phyloP scores from a whole-genome alignment of 768 basidiomycete genomes.

The Boletus sp. region DNA sequence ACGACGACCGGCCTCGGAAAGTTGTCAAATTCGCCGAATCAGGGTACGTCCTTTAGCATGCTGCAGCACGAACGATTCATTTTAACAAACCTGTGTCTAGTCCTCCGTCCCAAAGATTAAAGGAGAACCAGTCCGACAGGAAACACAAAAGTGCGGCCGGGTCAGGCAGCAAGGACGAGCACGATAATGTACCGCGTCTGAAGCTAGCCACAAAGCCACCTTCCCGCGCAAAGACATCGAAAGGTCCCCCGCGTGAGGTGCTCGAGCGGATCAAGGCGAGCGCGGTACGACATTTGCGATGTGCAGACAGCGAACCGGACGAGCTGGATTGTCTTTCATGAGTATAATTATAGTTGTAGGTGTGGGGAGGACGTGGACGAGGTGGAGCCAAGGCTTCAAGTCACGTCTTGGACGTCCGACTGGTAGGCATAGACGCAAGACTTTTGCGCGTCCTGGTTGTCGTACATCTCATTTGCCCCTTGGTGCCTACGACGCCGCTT shows the following conservation, averaged over 20 bases:
- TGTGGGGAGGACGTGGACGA: neutral
- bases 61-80: too few species aligned
- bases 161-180: neutral
- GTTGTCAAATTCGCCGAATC: slow-evolving; percentile 11
- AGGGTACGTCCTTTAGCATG: slow-evolving; percentile 10
- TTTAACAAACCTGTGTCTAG: neutral
- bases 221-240: slow-evolving; percentile 15
- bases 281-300: slow-evolving; percentile 14
- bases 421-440: neutral
- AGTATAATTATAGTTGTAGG: slow-evolving; percentile 12
- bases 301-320: slow-evolving; percentile 38
- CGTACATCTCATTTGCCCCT: neutral
- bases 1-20: slow-evolving; percentile 25
- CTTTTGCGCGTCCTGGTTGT: neutral
- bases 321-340: slow-evolving; percentile 46
- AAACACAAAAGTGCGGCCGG: neutral
- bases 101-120: slow-evolving; percentile 29
- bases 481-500: neutral
- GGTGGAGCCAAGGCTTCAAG: neutral
- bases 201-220: slow-evolving; percentile 1
- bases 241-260: slow-evolving; percentile 39
- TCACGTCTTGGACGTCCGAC: neutral
- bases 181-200: neutral
- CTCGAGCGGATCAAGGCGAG: slow-evolving; percentile 37
- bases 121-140: slow-evolving; percentile 30